Percentiles rank a stretch among this genome's conserved stretches.
phyloP scores from a whole-genome alignment of 495 filamentous ascomycete species.

The Haplographium delicatum region DNA sequence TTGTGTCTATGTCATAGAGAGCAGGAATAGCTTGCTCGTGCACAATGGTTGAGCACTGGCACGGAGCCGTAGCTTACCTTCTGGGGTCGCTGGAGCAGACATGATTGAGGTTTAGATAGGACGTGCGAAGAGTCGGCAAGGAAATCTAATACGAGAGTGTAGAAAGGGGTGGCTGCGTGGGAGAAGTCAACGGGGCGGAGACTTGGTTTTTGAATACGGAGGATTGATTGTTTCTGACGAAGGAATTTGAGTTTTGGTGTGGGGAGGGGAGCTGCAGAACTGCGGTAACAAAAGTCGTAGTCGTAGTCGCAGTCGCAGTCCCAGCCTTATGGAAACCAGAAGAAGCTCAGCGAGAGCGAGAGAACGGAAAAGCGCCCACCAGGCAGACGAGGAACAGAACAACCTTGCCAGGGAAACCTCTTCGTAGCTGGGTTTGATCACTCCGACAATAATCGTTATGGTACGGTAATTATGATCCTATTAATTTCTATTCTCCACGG shows the following conservation, averaged over 20 bases:
- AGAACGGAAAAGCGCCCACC: not conserved
- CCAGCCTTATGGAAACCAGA: slow-evolving; percentile 9
- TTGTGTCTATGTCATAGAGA: too few relatives aligned
- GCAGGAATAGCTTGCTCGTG: too few relatives aligned
- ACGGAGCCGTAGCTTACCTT: slow-evolving; percentile 35
- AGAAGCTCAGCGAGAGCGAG: slow-evolving; percentile 5
- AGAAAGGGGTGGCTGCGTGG: not conserved
- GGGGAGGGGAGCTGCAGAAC: not conserved
- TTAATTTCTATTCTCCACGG: too few relatives aligned
- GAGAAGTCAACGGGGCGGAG: not conserved
- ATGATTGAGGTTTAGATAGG: slow-evolving; percentile 20
- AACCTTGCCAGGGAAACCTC: not conserved
- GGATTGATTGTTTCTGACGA: not conserved
- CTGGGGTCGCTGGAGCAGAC: slow-evolving; percentile 29
- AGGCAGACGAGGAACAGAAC: not conserved
- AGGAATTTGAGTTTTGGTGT: not conserved
- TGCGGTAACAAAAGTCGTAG: slow-evolving; percentile 1
- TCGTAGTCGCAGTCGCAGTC: not conserved
- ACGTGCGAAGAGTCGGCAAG: slow-evolving; percentile 6
- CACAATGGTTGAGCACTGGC: too few relatives aligned
- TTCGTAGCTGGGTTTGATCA: too few relatives aligned
- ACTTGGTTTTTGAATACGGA: not conserved
- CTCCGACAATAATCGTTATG: too few relatives aligned
- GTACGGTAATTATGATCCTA: too few relatives aligned
- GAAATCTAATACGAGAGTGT: not conserved